Base-by-base conservation (phyloP, 495 filamentous ascomycete species). In the Thermothielavioides terrestris region DNA sequence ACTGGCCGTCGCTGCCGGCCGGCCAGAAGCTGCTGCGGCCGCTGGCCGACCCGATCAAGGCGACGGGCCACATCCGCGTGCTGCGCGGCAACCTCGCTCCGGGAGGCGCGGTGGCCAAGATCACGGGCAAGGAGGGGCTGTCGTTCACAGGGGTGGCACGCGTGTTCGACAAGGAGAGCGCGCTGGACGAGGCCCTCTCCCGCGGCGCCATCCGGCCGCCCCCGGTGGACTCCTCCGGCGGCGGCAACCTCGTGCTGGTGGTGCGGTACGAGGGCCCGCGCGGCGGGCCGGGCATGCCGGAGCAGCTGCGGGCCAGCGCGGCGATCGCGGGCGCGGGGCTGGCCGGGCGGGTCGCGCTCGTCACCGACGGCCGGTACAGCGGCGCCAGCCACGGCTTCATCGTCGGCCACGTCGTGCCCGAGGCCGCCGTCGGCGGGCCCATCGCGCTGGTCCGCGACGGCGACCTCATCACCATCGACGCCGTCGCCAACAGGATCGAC, bases 281-380 rank as follows among this genome's bases (percentile, higher is more conserved):
- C 63, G 92, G 92, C 59, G 92, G 91, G 0, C 92, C 92, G 6
- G 92, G 92, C 14, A 98, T 98, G 92, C 92, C 92, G n/a, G 92
- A 98, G 68, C 89, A 95, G 70, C 77, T 95, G 27, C 89, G 85
- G 61, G 85, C 92, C 8, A 85, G 79, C 53, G 91, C 89, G 1
- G 86, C 88, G 6, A 82, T 98, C 26, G 95, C 95, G 87, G 92
- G 92, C 21, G 92, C 92, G 8, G 85, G 84, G 20, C 69, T 98
- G 39, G 85, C 69, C 51, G 95, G 95, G n/a, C n/a, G n/a, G 55
- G 81, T 96, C 17, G 92, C 92, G 1, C 72, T 98, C 9, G 88
- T 97, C 22, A 98, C 92, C 0, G 92, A 98, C 65, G 92, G 92
- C 0, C 73, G 92, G 35, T 98, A 96, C 60, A 85, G 79, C 20